Conservation (phyloP, 768 basidiomycete species). For the Termitomyces sp. region DNA sequence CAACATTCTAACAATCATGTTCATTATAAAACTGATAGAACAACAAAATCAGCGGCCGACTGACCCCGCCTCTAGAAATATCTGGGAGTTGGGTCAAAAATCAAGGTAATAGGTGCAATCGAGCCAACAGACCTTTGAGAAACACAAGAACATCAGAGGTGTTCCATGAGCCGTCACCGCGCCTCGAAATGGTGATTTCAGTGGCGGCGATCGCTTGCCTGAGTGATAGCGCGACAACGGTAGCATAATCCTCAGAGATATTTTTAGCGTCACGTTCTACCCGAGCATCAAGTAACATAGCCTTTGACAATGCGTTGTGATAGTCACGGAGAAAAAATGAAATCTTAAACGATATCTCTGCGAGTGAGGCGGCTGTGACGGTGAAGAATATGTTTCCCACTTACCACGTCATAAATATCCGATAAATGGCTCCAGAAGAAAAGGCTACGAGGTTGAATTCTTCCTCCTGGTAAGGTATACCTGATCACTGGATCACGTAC, state of each 20-base stretch:
- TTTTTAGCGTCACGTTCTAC: constrained; percentile 38
- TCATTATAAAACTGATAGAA: background rate
- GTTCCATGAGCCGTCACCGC: constrained; percentile 40
- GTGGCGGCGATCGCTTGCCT: constrained; percentile 47
- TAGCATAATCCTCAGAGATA: constrained; percentile 45
- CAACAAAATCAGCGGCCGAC: constrained; percentile 12
- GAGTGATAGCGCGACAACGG: constrained; percentile 45
- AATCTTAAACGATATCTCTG: constrained; percentile 19
- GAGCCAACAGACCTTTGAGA: constrained; percentile 38
- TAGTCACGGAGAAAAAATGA: constrained; percentile 39
- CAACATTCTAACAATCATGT: constrained; percentile 26
- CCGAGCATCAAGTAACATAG: constrained; percentile 39
- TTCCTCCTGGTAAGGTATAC: constrained; percentile 37
- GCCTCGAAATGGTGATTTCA: constrained; percentile 50
- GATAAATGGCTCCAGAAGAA: constrained; percentile 41
- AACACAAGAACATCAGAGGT: constrained; percentile 46
- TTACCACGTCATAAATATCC: constrained; percentile 25
- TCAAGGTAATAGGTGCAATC: background rate
- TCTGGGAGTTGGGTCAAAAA: constrained; percentile 22
- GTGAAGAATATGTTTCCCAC: background rate
- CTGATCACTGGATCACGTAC: constrained; percentile 43
- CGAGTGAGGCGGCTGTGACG: background rate
- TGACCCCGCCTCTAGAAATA: constrained; percentile 53
- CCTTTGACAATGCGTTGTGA: constrained; percentile 33
- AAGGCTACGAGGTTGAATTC: constrained; percentile 37